Evolutionary conservation across 2,329 filamentous ascomycete species (phyloP), one percentile per base, ranked within the genome.

Genomic region (Trichoderma asperellum): DNA sequence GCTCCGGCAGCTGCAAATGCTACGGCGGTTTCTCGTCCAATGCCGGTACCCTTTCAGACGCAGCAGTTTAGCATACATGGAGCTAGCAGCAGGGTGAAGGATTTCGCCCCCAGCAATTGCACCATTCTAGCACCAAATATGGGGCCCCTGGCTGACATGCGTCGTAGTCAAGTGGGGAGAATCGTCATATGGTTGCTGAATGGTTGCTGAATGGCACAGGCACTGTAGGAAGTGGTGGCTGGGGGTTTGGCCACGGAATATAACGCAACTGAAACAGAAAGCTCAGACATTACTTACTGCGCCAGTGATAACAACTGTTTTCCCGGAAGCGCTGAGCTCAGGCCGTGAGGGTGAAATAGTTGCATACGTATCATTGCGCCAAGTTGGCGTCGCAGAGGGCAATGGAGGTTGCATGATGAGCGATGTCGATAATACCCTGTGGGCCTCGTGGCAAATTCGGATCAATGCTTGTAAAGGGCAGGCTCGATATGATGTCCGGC

Each of bases 1-100:
- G 65, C 65, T 32, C 65, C 65, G 32, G 65, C 65, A 35, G 55
- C 34, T 61, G 65, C 65, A 61, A 68, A 68, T n/a, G 65, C 65
- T 12, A 21, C 49, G 18, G 65, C 65, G 27, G 65, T 68, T 34
- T 68, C 65, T 37, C 65, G 43, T 16, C 65, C 65, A 59, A 68
- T 68, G 16, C 65, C 65, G 24, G 29, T 68, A 12, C 65, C 57
- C 65, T 68, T 40, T 64, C 37, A 24, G 21, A 55, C 10, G 21
- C 49, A 49, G 5, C 10, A 24, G 47, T n/a, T 49, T 49, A 49
- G 47, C 21, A 21, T 24, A 24, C 18, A 49, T 11, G 10, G 18
- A 49, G 47, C 47, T 49, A 49, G 47, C 24, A 12, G 6, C 21
- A 24, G 47, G 47, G 47, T 49, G 47, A 21, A 24, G 21, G 47